A percentile compares a stretch with the other conserved stretches of the same genome.
phyloP scores from a whole-genome alignment of 2,329 filamentous ascomycete genomes.

The Penicillium sp. region DNA sequence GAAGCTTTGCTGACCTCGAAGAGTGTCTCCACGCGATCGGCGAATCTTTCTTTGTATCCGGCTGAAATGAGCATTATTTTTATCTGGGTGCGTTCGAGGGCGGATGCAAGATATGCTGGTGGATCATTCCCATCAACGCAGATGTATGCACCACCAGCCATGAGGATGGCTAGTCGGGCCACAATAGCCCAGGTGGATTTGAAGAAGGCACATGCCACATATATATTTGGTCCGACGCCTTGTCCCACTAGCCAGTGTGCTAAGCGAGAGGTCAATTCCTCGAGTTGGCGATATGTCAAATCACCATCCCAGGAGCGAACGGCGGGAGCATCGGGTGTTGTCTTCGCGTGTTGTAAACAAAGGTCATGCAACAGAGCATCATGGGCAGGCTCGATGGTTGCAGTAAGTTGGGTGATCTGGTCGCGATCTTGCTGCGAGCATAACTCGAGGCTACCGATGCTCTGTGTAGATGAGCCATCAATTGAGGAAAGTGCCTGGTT shows the following conservation, averaged over 20 bases:
- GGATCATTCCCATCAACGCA: conserved; percentile 75
- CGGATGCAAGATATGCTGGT: conserved; percentile 66
- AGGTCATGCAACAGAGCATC: conserved; percentile 20
- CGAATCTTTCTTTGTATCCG: conserved; percentile 11
- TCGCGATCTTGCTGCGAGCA: conserved; percentile 15
- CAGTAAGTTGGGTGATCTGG: conserved; percentile 14
- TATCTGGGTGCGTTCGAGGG: conserved; percentile 69
- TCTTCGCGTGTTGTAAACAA: conserved; percentile 13
- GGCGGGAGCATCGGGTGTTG: conserved; percentile 16
- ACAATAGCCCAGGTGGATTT: conserved; percentile 26
- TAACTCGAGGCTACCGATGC: conserved; percentile 12
- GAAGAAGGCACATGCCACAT: conserved; percentile 20
- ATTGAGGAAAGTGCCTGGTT: conserved; percentile 14
- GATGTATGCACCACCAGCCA: conserved; percentile 58
- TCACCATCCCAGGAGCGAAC: conserved; percentile 24
- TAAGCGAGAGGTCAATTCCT: conserved; percentile 9
- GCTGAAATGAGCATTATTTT: conserved; percentile 61
- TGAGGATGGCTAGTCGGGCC: conserved; percentile 21
- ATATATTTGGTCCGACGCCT: conserved; percentile 17
- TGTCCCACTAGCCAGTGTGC: conserved; percentile 17
- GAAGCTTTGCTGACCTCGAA: conserved; percentile 18
- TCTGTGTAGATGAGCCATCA: background rate
- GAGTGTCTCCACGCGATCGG: conserved; percentile 1
- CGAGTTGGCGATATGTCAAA: conserved; percentile 19
- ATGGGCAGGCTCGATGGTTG: conserved; percentile 3